Evolutionary conservation across 768 basidiomycete genomes (phyloP).

Genomic region (Panellus pusillus): DNA sequence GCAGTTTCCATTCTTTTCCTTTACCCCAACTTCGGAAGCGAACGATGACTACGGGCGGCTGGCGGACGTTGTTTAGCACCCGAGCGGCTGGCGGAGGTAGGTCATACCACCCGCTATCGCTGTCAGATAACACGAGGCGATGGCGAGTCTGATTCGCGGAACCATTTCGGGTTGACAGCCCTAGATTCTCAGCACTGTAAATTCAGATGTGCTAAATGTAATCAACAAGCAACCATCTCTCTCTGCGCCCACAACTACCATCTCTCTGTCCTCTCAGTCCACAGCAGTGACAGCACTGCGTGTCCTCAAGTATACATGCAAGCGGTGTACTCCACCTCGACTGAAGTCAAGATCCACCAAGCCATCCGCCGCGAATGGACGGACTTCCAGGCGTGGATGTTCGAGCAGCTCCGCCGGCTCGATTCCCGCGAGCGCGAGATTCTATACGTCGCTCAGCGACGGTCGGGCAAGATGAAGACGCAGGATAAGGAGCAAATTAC

Average conservation of each 20-base stretch:
- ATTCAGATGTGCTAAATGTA: background rate
- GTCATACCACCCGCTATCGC: constrained; percentile 17
- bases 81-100: background rate
- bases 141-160: background rate
- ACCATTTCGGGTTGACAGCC: constrained; percentile 8
- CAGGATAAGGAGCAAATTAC: constrained; percentile 10
- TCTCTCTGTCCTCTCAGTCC: background rate
- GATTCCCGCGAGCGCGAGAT: constrained; percentile 13
- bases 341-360: constrained; percentile 20
- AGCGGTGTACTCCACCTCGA: constrained; percentile 16
- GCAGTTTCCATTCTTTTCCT: background rate
- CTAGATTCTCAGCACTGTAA: constrained; percentile 1
- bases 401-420: constrained; percentile 6
- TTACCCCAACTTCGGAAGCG: background rate
- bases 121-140: constrained; percentile 21
- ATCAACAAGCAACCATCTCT: too few species aligned
- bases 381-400: constrained; percentile 15
- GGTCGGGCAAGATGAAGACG: constrained; percentile 7
- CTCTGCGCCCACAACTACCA: too few species aligned
- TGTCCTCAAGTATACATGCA: constrained; percentile 7
- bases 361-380: constrained; percentile 19
- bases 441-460: constrained; percentile 3
- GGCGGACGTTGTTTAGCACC: constrained; percentile 11
- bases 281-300: too few species aligned
- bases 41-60: constrained; percentile 12